Evolutionary conservation across 352 stramenopile genomes (phyloP).

Genomic region (Aphanomyces invadans): DNA sequence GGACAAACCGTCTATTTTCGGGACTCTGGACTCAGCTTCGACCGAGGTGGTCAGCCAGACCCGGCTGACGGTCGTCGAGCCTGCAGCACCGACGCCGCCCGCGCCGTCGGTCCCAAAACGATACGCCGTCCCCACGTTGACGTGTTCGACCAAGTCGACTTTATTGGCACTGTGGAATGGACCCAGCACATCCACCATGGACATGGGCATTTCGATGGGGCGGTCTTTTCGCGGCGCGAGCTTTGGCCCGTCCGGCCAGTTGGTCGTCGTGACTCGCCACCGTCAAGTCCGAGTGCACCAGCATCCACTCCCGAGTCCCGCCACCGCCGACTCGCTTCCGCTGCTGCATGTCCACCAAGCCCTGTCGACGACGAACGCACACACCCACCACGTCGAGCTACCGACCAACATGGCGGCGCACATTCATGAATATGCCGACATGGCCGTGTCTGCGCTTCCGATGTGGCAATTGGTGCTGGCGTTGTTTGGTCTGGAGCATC

Average conservation of each 20-base stretch:
- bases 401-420: conserved; percentile 9
- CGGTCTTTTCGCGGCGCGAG: conserved; percentile 74
- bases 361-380: not conserved
- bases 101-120: not conserved
- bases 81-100: not conserved
- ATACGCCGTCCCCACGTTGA: not conserved
- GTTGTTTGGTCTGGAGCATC: conserved; percentile 71
- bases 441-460: conserved; percentile 27
- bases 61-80: conserved; percentile 6
- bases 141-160: not conserved
- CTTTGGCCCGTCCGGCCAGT: conserved; percentile 65
- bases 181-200: conserved; percentile 25
- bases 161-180: conserved; percentile 13
- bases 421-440: conserved; percentile 13
- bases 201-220: conserved; percentile 63
- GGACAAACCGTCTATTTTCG: no score
- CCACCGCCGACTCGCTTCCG: not conserved
- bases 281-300: conserved; percentile 35
- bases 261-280: conserved; percentile 43
- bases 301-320: conserved; percentile 6
- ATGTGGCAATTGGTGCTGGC: conserved; percentile 67
- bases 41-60: no score
- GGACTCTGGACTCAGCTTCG: no score
- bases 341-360: conserved; percentile 5
- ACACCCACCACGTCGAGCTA: not conserved